phyloP scores from a whole-genome alignment of 176 grass and related monocot species.

The Triticum turgidum region DNA sequence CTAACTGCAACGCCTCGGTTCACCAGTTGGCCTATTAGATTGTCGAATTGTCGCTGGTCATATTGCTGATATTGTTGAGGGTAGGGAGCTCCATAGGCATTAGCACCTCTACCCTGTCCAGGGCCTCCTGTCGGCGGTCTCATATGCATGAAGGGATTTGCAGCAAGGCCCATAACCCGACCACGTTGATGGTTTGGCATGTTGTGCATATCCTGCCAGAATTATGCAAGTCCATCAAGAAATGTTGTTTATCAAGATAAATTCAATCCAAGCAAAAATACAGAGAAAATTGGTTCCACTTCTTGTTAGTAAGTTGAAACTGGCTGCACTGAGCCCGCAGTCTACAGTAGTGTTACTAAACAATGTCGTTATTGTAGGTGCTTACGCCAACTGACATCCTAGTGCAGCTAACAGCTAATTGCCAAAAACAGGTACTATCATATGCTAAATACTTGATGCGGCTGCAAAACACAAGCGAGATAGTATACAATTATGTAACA shows the following conservation, averaged over 20 bases:
- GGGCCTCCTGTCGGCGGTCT: neutral
- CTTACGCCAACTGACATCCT: neutral
- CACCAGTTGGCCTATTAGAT: conserved; percentile 15
- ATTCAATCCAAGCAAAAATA: neutral
- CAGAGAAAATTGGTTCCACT: neutral
- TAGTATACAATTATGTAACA: neutral
- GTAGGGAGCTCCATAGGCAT: conserved; percentile 25
- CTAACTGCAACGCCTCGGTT: neutral
- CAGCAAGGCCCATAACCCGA: conserved; percentile 25
- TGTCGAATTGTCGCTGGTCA: neutral
- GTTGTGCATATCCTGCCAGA: conserved; percentile 40
- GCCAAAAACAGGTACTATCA: neutral
- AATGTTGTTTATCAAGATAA: conserved; percentile 20
- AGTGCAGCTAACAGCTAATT: neutral
- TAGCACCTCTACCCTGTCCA: conserved; percentile 43
- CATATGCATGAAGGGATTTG: conserved; percentile 6
- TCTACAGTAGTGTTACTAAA: conserved; percentile 21
- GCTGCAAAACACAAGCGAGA: neutral
- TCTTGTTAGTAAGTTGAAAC: neutral
- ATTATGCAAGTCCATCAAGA: conserved; percentile 29
- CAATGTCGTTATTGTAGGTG: neutral
- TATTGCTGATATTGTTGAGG: conserved; percentile 16
- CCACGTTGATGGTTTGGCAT: conserved; percentile 25
- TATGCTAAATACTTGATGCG: neutral
- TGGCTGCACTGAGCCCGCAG: neutral